Evolutionary conservation across 129 eudicot genomes (phyloP).

Genomic region (Saposhnikovia divaricata): DNA sequence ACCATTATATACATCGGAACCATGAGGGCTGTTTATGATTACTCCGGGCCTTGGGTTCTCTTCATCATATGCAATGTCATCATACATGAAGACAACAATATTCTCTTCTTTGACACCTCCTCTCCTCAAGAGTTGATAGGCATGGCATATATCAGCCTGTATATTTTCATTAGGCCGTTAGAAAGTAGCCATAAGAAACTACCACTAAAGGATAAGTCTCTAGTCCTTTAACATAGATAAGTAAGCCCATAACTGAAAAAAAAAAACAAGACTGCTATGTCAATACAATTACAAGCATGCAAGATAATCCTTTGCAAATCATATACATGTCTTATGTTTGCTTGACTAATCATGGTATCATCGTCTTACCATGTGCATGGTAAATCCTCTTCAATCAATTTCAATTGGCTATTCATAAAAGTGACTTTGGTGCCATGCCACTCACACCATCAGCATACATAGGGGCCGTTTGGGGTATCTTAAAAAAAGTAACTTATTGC

Average conservation of each 20-base stretch:
- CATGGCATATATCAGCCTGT: conserved; percentile 68
- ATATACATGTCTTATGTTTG: neutral
- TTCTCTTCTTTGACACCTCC: conserved; percentile 91
- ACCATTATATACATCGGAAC: conserved; percentile 79
- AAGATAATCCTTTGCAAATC: neutral
- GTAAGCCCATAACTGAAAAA: neutral
- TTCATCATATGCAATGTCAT: conserved; percentile 75
- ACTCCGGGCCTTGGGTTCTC: conserved; percentile 87
- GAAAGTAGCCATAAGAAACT: neutral
- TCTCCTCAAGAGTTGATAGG: conserved; percentile 69
- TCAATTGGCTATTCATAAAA: neutral
- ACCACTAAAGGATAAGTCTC: neutral
- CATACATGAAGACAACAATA: conserved; percentile 87
- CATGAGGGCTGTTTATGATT: conserved; percentile 76
- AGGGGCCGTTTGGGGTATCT: too few relatives aligned
- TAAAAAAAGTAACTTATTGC: too few relatives aligned
- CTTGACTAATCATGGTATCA: neutral
- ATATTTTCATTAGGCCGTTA: neutral
- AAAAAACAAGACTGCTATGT: neutral
- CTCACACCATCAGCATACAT: neutral
- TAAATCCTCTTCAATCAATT: neutral
- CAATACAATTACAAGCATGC: neutral
- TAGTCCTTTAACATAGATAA: too few relatives aligned
- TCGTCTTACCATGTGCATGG: neutral
- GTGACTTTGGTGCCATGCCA: neutral